Evolutionary conservation across 768 basidiomycete species (phyloP), one percentile per base, ranked within the genome.

Genomic region (Paxillus rubicundulus): DNA sequence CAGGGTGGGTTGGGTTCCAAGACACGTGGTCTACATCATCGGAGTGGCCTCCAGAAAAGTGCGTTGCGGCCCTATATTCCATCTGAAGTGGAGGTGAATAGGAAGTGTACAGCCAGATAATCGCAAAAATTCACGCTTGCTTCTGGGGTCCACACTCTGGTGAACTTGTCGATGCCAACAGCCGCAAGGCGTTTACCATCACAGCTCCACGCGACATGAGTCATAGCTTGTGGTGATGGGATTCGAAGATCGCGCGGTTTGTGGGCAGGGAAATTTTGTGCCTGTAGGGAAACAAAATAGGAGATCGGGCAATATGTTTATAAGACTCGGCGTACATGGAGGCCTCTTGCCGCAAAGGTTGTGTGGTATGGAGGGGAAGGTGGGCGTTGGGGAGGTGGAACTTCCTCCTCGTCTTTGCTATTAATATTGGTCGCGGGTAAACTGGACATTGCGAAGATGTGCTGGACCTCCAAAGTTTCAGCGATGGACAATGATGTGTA

Each of bases 1-100:
- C 89, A 4, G 89, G 87, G 58, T 92, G 89, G 3, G 85, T 87
- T 1, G 89, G 89, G 64, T 89, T 89, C 89, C 89, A 92, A 8
- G 87, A 82, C 38, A 91, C 71, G 54, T 89, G 83, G 60, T 92
- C 89, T n/a, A 87, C 85, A 41, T 89, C 88, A 49, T 89, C 87
- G 2, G 79, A 75, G 56, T 91, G 89, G 7, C 82, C 88, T 18
- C 88, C 87, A 1, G 84, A 78, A 52, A 82, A 89, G 14, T 78
- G 72, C 2, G 78, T 72, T 14, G 89, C 85, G 14, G 83, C 77
- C 57, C 89, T 79, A 20, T 78, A 69, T 41, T 92, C 89, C 76
- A 89, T 82, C 88, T 91, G 58, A 12, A 5, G n/a, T 38, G 1
- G 0, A 13, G 3, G 13, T 52, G 28, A 57, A 42, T 13, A 5